A percentile compares a stretch with the other conserved stretches of the same genome.
Conservation (phyloP, 345 rosid genomes). For the Citrus mangshanensis region DNA sequence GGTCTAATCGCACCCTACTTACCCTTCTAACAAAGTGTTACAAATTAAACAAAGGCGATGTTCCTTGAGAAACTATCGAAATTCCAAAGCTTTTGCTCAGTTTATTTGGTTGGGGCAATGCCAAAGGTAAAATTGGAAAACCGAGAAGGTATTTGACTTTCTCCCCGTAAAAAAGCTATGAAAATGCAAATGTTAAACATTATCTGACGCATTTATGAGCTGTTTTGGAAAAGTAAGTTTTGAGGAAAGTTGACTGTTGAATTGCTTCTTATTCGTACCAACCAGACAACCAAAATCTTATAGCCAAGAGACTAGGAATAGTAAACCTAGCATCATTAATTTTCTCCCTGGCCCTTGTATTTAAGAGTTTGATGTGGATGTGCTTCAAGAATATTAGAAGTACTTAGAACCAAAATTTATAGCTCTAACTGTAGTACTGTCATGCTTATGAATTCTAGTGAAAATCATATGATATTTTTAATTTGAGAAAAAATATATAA, state of each 20-base stretch:
- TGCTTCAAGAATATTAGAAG: neutral
- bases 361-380: neutral
- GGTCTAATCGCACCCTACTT: no score
- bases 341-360: neutral
- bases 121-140: neutral
- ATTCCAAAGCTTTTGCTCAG: neutral
- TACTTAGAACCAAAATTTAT: neutral
- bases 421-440: no score
- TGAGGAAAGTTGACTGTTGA: neutral
- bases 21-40: neutral
- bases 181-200: neutral
- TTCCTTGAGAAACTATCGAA: neutral
- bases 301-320: neutral
- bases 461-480: no score
- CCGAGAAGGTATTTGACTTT: neutral
- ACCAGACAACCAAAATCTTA: neutral
- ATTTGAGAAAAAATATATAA: no score
- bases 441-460: no score
- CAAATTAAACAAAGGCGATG: neutral
- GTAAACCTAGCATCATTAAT: neutral
- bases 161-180: neutral
- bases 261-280: neutral
- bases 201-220: neutral
- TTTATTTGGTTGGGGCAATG: neutral
- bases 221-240: neutral